These are phyloP conservation scores for Geotrichum phurueaensis DNA, from an alignment of 1,139 yeast species.

Conservation along the genomic window DNA sequence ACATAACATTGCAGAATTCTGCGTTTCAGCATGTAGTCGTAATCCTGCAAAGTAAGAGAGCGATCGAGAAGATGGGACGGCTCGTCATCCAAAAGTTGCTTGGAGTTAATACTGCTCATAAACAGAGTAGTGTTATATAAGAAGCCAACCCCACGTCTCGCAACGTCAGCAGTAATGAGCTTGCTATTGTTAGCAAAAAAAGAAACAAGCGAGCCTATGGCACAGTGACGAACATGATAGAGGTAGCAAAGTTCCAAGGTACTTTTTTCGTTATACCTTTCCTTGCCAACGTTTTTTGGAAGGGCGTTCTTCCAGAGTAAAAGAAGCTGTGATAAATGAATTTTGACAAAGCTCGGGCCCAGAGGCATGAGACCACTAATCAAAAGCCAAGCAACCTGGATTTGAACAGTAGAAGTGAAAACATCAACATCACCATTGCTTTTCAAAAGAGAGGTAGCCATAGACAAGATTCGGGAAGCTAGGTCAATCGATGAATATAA, in stretches of 20 bases:
- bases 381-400: slow-evolving; percentile 56
- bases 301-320: slow-evolving; percentile 78
- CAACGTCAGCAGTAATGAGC: slow-evolving; percentile 39
- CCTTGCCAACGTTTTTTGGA: slow-evolving; percentile 40
- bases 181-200: slow-evolving; percentile 35
- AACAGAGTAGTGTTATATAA: slow-evolving; percentile 33
- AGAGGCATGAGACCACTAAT: slow-evolving; percentile 72
- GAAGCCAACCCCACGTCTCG: slow-evolving; percentile 34
- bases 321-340: slow-evolving; percentile 70
- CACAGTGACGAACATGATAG: slow-evolving; percentile 35
- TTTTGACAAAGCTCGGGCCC: slow-evolving; percentile 56
- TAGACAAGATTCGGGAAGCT: slow-evolving; percentile 32
- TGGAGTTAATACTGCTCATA: slow-evolving; percentile 28
- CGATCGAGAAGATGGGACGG: slow-evolving; percentile 24
- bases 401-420: slow-evolving; percentile 30
- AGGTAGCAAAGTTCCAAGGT: slow-evolving; percentile 33
- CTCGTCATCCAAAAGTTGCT: slow-evolving; percentile 29
- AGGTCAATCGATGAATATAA: slow-evolving; percentile 34
- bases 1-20: slow-evolving; percentile 37
- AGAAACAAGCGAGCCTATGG: slow-evolving; percentile 34
- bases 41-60: slow-evolving; percentile 28
- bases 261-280: slow-evolving; percentile 29
- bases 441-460: slow-evolving; percentile 34
- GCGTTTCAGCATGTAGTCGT: slow-evolving; percentile 30
- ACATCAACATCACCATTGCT: slow-evolving; percentile 30